These are phyloP conservation scores for Macroventuria anomochaeta DNA, from an alignment of 2,329 filamentous ascomycete species.

Conservation along the genomic window DNA sequence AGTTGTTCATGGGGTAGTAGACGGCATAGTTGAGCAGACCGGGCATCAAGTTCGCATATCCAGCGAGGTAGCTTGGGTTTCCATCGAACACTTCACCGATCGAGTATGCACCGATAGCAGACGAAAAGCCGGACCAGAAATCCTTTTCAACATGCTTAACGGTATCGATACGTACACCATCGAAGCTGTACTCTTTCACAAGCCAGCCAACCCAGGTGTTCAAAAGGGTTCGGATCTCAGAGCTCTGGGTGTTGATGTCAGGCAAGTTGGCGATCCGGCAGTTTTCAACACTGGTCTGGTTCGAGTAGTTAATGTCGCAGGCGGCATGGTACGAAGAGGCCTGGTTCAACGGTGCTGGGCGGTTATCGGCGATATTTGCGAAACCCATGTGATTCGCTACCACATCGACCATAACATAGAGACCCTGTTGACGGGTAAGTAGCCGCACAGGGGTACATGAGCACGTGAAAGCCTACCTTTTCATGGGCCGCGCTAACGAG, in stretches of 20 bases:
- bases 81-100: slow-evolving; percentile 68
- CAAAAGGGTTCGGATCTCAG: slow-evolving; percentile 31
- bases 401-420: slow-evolving; percentile 60
- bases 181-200: slow-evolving; percentile 46
- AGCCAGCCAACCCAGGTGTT: slow-evolving; percentile 44
- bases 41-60: slow-evolving; percentile 62
- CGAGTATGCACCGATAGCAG: slow-evolving; percentile 63
- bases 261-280: slow-evolving; percentile 42
- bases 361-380: slow-evolving; percentile 35
- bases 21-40: slow-evolving; percentile 67
- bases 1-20: slow-evolving; percentile 52
- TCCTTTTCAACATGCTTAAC: slow-evolving; percentile 66
- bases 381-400: slow-evolving; percentile 57
- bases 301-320: slow-evolving; percentile 41
- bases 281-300: slow-evolving; percentile 40
- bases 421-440: slow-evolving; percentile 30
- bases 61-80: slow-evolving; percentile 58
- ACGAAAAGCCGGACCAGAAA: slow-evolving; percentile 64
- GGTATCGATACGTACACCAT: slow-evolving; percentile 67
- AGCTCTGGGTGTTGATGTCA: slow-evolving; percentile 37
- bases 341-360: slow-evolving; percentile 37
- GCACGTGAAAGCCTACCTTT: slow-evolving; percentile 47
- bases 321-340: slow-evolving; percentile 34
- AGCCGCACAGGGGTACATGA: background rate
- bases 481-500: slow-evolving; percentile 55